Evolutionary conservation across 306 rosid species (phyloP), one percentile per base, ranked within the genome.

Genomic region (Trifolium pratense): DNA sequence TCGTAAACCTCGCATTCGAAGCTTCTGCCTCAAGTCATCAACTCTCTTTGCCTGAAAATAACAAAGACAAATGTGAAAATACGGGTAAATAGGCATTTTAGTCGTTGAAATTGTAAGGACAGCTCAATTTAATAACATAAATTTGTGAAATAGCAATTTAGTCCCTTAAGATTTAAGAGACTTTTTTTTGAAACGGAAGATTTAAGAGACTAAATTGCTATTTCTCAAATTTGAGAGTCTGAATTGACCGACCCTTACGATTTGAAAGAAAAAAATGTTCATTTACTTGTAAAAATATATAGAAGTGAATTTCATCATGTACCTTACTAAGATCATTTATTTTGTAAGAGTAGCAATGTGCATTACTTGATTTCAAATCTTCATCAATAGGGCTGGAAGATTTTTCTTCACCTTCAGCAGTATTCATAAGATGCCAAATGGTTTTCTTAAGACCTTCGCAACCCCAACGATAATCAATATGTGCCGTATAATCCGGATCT

Each of bases 11-110:
- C 83, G 79, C 83, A 79, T 66, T 36, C 83, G 13, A 58, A 79
- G 83, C 75, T 73, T 79, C 79, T 79, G 79, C 37, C 83, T 66
- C 79, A 79, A 73, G 32, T 79, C 83, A 73, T 79, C 83, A 39
- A 79, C 79, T 58, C 31, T 79, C 79, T 59, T 79, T 36, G 70
- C 70, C 83, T 79, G 75, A 46, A 61, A 72, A 25, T 40, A 23
- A 31, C 11, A 70, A 51, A 70, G 39, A 14, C 26, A 18, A 20
- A 60, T 58, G 9, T n/a, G 2, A 48, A 48, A 48, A 48, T 48
- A n/a, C 10, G 55, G n/a, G 55, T n/a, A 48, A 48, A 48, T n/a
- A n/a, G 9, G 16, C 9, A n/a, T 6, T 48, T 48, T 48, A 48
- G 21, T 48, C 55, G 21, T 6, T 6, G 55, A 48, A 48, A 48